Conservation (phyloP, 1,284 basidiomycete genomes). For the Mycocalia duriaeana region DNA sequence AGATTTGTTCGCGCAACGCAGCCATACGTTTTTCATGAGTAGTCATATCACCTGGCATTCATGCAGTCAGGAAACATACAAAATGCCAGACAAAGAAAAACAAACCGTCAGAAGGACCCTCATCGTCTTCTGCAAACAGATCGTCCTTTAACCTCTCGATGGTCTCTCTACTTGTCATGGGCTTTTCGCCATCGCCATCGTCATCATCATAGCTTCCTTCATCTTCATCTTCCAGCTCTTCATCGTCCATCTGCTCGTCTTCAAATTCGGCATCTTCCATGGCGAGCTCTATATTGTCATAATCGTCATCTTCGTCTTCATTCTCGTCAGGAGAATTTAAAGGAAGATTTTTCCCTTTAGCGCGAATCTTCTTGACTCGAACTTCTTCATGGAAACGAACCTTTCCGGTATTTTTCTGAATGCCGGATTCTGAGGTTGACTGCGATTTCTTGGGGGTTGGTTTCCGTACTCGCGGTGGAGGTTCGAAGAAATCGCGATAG, state of each 20-base stretch:
- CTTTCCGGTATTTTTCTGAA: background rate
- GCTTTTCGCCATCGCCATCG: slow-evolving; percentile 21
- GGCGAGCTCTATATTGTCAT: slow-evolving; percentile 16
- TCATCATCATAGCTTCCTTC: slow-evolving; percentile 24
- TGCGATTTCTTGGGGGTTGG: slow-evolving; percentile 31
- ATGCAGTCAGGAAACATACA: slow-evolving; percentile 1
- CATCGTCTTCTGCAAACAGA: slow-evolving; percentile 63
- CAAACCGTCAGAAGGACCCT: slow-evolving; percentile 24
- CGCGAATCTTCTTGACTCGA: slow-evolving; percentile 71
- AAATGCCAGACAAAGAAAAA: slow-evolving; percentile 10
- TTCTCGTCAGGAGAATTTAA: slow-evolving; percentile 34
- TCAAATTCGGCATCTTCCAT: slow-evolving; percentile 10
- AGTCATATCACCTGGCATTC: slow-evolving; percentile 53
- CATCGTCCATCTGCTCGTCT: slow-evolving; percentile 17
- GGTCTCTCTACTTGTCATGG: slow-evolving; percentile 25
- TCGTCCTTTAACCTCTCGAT: slow-evolving; percentile 64
- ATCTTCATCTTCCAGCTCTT: slow-evolving; percentile 21
- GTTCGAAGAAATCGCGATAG: slow-evolving; percentile 74
- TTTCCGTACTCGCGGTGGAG: too few species aligned
- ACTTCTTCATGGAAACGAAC: slow-evolving; percentile 83
- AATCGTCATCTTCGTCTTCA: slow-evolving; percentile 25
- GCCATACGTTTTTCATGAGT: slow-evolving; percentile 62
- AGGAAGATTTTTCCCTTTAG: slow-evolving; percentile 55
- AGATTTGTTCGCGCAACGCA: slow-evolving; percentile 63
- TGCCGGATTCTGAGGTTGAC: slow-evolving; percentile 10